Evolutionary conservation across 1,284 basidiomycete species (phyloP), one percentile per base, ranked within the genome.

Genomic region (Ceratobasidium papillatum): DNA sequence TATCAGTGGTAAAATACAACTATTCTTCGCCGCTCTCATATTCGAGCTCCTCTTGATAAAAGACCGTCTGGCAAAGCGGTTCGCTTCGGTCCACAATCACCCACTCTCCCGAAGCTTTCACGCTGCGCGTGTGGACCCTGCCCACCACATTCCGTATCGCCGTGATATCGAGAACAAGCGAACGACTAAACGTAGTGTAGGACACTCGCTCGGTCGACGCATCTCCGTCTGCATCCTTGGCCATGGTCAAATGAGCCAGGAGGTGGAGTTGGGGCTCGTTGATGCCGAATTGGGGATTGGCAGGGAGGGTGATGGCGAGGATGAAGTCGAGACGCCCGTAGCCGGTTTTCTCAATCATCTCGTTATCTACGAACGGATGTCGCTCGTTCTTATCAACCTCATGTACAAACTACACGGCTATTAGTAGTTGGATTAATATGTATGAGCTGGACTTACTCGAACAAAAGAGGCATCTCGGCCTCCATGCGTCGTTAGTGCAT

Each of bases 251-350:
- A 17, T 72, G 68, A 0, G 56, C 68, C 38, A 72, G 56, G 25
- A 72, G 49, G 30, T 72, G 68, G 1, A 72, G 41, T 19, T 19
- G 27, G 22, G 52, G 52, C 22, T 47, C 41, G 14, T 72, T 22
- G 19, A 72, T 49, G 17, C 25, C 30, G 30, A 61, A 72, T 2
- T 22, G 27, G 17, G 38, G 36, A 30, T 61, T 56, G 41, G 65
- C 19, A 43, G 68, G 68, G 34, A 72, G 68, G 27, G 25, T 36
- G 30, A 72, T n/a, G 4, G 56, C 68, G 43, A 61, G 41, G 32
- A 81, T 77, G 51, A 78, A 71, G 45, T 78, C 75, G 11, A 81
- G 75, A 59, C 80, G 78, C 1, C 79, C 78, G 74, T 78, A 80
- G 61, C 78, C 78, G 2, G 36, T 69, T 32, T 68, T 38, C 1